Base-by-base conservation (phyloP, 257 asterid species). In the Lycium ferocissimum region DNA sequence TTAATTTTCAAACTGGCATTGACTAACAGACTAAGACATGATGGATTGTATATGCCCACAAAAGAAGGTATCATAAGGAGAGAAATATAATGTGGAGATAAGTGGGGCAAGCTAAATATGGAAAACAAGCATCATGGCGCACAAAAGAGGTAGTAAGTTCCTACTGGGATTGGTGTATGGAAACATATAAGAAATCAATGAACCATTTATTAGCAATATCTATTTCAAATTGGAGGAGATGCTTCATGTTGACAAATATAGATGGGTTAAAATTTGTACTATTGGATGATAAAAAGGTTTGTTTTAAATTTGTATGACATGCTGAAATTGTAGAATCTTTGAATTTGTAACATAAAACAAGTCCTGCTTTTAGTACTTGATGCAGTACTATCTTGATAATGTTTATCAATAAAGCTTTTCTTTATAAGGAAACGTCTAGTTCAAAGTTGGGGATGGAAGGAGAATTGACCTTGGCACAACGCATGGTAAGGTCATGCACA, bases 61-160 rank as follows among this genome's bases (percentile, higher is more conserved):
- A 13, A 54, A 76, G 47, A 76, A 4, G 40, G 33, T 26, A 26
- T 51, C 13, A 6, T 15, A 13, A 76, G 82, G 61, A 76, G 62
- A 76, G 51, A 18, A 76, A 14, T 51, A 4, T 78, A 26, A 78
- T 53, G 82, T 2, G 65, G 65, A 53, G 82, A 78, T 26, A 51
- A 76, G 43, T 73, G 61, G 37, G 82, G 45, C 22, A 26, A 76
- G 65, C 82, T 51, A 78, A 26, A 53, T 75, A 53, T 26, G 65
- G 82, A 78, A 47, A 53, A 26, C 63, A 53, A 57, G 49, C 26
- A 51, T 14, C 82, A 78, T 26, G 22, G 47, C 51, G 82, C 65
- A 78, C 47, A 8, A 15, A 53, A 53, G 82, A 78, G 82, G 65
- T 53, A 53, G 65, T 78, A 76, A 14, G 82, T 76, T 51, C 63